Evolutionary conservation across 1,284 basidiomycete genomes (phyloP).

Genomic region (Trichosporon sp.): DNA sequence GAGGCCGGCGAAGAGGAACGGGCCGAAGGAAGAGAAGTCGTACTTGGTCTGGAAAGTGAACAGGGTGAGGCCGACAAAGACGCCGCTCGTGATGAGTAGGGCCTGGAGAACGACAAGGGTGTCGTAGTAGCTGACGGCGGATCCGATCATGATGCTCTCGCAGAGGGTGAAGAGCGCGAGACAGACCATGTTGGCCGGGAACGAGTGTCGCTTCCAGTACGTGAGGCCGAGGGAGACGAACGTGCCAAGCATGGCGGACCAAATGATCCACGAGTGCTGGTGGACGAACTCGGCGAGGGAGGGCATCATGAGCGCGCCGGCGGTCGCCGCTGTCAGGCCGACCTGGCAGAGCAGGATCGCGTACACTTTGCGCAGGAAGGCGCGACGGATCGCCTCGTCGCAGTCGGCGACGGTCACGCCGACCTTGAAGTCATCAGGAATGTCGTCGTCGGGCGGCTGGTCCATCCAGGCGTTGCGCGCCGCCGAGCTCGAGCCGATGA

Average conservation of each 20-base stretch:
- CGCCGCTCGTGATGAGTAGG: conserved; percentile 54
- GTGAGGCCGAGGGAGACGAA: conserved; percentile 43
- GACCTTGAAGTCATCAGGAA: conserved; percentile 48
- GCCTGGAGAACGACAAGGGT: conserved; percentile 54
- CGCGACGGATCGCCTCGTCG: conserved; percentile 46
- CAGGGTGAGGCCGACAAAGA: conserved; percentile 55
- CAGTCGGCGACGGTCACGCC: conserved; percentile 48
- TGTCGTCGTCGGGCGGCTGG: conserved; percentile 38
- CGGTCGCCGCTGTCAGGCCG: conserved; percentile 35
- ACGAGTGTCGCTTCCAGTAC: conserved; percentile 49
- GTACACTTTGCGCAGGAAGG: conserved; percentile 49
- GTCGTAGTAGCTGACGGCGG: conserved; percentile 46
- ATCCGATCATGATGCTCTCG: conserved; percentile 52
- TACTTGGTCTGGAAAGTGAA: conserved; percentile 54
- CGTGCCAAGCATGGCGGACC: conserved; percentile 44
- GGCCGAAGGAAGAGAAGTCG: conserved; percentile 47
- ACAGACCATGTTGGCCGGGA: conserved; percentile 53
- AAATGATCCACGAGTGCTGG: conserved; percentile 44
- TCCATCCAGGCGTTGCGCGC: conserved; percentile 44
- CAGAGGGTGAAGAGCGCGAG: conserved; percentile 54
- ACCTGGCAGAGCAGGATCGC: conserved; percentile 48
- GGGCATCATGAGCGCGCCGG: conserved; percentile 32
- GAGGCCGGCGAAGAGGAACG: conserved; percentile 46
- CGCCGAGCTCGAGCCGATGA: not conserved
- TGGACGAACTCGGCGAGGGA: conserved; percentile 39